Evolutionary conservation across 1,284 basidiomycete species (phyloP).

Genomic region (Ustilago esculenta): DNA sequence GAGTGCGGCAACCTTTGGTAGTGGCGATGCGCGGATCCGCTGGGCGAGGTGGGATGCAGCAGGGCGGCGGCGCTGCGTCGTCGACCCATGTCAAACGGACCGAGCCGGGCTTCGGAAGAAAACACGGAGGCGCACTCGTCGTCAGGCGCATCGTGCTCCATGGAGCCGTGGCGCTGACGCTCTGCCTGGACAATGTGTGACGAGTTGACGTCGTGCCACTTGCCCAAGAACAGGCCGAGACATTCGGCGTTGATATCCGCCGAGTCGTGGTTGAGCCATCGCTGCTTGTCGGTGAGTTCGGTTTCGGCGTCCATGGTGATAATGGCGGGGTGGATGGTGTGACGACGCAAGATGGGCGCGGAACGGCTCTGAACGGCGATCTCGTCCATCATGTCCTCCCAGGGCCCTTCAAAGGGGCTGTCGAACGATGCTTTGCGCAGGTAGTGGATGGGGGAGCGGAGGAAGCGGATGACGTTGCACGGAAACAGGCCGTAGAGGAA

Average conservation of each 20-base stretch:
- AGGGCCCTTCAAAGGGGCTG: constrained; percentile 49
- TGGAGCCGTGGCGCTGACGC: constrained; percentile 21
- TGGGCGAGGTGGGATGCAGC: constrained; percentile 32
- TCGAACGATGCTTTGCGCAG: constrained; percentile 76
- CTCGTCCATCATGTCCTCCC: constrained; percentile 75
- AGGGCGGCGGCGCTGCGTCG: constrained; percentile 24
- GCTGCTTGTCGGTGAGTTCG: constrained; percentile 75
- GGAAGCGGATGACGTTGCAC: constrained; percentile 80
- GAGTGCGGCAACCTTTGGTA: constrained; percentile 34
- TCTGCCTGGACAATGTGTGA: constrained; percentile 41
- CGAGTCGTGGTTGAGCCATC: constrained; percentile 76
- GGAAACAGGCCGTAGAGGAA: constrained; percentile 87
- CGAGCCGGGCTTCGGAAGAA: constrained; percentile 30
- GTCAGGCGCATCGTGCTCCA: constrained; percentile 18
- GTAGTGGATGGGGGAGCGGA: constrained; percentile 76
- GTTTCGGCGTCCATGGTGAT: constrained; percentile 74
- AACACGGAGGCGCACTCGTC: constrained; percentile 35
- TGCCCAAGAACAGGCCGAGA: constrained; percentile 67
- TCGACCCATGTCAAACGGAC: constrained; percentile 34
- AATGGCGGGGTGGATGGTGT: constrained; percentile 78
- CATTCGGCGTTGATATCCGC: constrained; percentile 78
- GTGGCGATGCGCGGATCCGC: constrained; percentile 23
- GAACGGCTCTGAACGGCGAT: constrained; percentile 68
- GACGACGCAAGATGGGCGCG: constrained; percentile 74
- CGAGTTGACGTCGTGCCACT: constrained; percentile 47